Evolutionary conservation across 75 land plant genomes (phyloP).

Genomic region (Azolla pinnata): DNA sequence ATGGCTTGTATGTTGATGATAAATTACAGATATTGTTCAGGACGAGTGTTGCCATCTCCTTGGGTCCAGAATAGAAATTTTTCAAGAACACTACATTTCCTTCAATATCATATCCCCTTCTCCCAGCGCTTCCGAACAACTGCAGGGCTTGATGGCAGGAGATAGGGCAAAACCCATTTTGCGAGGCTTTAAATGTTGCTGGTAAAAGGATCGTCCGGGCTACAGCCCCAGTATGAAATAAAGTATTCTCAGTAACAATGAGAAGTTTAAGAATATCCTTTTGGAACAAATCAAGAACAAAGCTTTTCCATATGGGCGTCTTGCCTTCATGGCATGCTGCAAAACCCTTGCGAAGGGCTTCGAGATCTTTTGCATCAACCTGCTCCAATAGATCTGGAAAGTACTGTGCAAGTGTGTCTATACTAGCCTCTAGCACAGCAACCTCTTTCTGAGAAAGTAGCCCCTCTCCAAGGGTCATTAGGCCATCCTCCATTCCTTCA

Average conservation of each 20-base stretch:
- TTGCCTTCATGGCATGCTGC: constrained; percentile 14
- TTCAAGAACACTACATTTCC: constrained; percentile 9
- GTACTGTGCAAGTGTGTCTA: not conserved
- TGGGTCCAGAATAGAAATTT: constrained; percentile 8
- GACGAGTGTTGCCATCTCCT: constrained; percentile 8
- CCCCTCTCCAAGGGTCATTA: not conserved
- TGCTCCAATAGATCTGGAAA: not conserved
- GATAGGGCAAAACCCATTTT: constrained; percentile 1
- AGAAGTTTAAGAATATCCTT: constrained; percentile 8
- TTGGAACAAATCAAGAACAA: not conserved
- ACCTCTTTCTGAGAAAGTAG: not conserved
- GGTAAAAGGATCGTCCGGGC: constrained; percentile 8
- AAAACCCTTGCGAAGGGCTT: not conserved
- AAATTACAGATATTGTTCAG: not conserved
- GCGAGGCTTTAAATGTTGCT: not conserved
- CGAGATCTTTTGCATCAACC: constrained; percentile 3
- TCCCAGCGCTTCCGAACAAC: constrained; percentile 4
- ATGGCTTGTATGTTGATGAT: constrained; percentile 6
- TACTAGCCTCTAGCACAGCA: not conserved
- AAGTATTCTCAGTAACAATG: constrained; percentile 1
- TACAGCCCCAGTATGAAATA: not conserved
- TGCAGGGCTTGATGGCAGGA: not conserved
- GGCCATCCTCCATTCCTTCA: not conserved
- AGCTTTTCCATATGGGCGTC: constrained; percentile 7
- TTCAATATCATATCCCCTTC: constrained; percentile 10